These are phyloP conservation scores for Phytophthora crassamura DNA, from an alignment of 352 stramenopile genomes.

Conservation along the genomic window DNA sequence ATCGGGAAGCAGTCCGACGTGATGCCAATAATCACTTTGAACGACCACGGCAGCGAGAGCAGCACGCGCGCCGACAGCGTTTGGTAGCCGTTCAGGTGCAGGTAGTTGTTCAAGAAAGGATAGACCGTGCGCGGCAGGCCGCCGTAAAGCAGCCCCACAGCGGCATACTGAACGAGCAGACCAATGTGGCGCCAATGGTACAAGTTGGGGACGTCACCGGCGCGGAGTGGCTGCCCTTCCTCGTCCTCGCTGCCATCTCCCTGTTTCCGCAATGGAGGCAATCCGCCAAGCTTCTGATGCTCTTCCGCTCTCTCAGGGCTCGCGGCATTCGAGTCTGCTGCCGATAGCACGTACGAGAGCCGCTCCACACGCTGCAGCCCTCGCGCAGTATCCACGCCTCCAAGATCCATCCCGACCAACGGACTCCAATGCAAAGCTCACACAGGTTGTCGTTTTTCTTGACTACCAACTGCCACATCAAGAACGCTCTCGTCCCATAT, in stretches of 20 bases:
- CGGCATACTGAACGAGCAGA: constrained; percentile 73
- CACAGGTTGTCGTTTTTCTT: background rate
- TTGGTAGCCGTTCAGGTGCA: constrained; percentile 73
- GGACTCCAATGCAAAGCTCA: background rate
- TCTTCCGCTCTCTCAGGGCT: constrained; percentile 7
- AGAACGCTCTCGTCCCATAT: constrained; percentile 29
- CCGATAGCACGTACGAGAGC: constrained; percentile 29
- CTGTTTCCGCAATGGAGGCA: constrained; percentile 16
- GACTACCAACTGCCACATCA: constrained; percentile 5
- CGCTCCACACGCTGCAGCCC: constrained; percentile 28
- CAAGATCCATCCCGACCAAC: constrained; percentile 21
- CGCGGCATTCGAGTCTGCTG: background rate
- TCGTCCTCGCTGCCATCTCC: constrained; percentile 12
- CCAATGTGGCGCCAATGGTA: constrained; percentile 62
- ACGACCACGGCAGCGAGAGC: constrained; percentile 63
- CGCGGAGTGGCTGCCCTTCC: constrained; percentile 38
- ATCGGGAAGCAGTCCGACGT: constrained; percentile 72
- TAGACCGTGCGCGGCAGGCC: constrained; percentile 68
- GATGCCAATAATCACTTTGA: constrained; percentile 75
- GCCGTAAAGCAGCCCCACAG: constrained; percentile 69
- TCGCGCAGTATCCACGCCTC: constrained; percentile 17
- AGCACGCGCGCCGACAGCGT: constrained; percentile 67
- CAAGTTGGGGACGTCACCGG: constrained; percentile 57
- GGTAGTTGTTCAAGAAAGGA: constrained; percentile 79
- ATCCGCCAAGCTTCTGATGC: constrained; percentile 2